A percentile compares a stretch with the other conserved stretches of the same genome.
These are phyloP conservation scores for Hordeum pubiflorum DNA, from an alignment of 202 grass and related monocot species.

Conservation along the genomic window DNA sequence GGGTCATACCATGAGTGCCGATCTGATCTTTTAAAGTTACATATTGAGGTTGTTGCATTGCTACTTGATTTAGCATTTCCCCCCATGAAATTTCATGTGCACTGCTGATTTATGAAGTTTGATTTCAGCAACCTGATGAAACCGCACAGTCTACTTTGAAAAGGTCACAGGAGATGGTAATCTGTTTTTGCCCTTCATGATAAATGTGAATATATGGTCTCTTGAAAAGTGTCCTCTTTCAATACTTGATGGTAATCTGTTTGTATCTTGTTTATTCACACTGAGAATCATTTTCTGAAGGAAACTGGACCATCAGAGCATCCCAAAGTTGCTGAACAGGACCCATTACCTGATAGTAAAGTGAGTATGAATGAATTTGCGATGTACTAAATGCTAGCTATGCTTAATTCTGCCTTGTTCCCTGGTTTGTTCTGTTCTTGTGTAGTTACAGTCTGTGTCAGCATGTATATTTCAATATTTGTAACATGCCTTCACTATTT, in stretches of 20 bases:
- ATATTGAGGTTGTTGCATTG: neutral
- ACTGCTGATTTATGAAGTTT: neutral
- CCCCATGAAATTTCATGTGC: neutral
- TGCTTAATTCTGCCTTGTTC: too few species aligned
- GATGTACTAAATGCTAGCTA: too few species aligned
- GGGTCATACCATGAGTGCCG: too few species aligned
- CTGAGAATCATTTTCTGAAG: constrained; percentile 3
- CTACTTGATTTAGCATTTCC: neutral
- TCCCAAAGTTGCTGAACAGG: constrained; percentile 29
- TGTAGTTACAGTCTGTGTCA: too few species aligned
- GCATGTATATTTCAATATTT: too few species aligned
- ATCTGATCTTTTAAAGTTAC: too few species aligned
- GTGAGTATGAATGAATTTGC: too few species aligned
- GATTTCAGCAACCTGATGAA: constrained; percentile 63
- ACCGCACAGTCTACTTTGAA: constrained; percentile 37
- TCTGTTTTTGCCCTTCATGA: constrained; percentile 1
- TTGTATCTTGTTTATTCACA: neutral
- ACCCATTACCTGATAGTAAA: constrained; percentile 15
- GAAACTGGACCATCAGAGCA: constrained; percentile 26
- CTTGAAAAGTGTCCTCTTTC: neutral
- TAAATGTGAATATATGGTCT: neutral
- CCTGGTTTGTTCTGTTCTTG: too few species aligned
- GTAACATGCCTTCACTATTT: too few species aligned
- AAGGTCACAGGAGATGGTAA: constrained; percentile 40
- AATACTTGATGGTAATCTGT: too few species aligned